phyloP scores from a whole-genome alignment of 805 yeast genomes.

The Tetrapisispora taiwanensis region DNA sequence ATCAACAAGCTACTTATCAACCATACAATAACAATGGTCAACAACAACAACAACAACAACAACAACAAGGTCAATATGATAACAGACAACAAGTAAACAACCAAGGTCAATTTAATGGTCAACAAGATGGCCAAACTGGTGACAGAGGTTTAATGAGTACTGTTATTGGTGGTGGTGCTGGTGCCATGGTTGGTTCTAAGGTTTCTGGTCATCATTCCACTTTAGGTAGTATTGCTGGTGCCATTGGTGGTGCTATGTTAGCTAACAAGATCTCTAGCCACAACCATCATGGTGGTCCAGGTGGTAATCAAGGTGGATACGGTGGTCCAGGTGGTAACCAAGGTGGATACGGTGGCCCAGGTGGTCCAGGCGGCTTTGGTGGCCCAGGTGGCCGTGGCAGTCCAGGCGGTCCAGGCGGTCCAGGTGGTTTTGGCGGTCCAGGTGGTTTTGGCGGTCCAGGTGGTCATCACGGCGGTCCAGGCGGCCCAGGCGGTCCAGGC shows the following conservation, averaged over 20 bases:
- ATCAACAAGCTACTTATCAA: constrained; percentile 31
- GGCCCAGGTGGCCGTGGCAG: constrained; percentile 16
- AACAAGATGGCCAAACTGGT: constrained; percentile 20
- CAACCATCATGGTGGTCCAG: neutral
- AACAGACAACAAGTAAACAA: neutral
- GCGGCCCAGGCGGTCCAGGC: constrained; percentile 16
- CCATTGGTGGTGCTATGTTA: constrained; percentile 43
- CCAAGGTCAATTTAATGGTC: constrained; percentile 1
- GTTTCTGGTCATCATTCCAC: constrained; percentile 20
- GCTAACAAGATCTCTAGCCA: constrained; percentile 34
- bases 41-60: constrained; percentile 15
- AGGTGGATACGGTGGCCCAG: constrained; percentile 9
- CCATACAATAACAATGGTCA: constrained; percentile 13
- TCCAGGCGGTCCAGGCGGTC: constrained; percentile 9
- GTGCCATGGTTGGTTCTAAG: constrained; percentile 43
- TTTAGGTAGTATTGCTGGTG: constrained; percentile 42
- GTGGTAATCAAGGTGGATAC: constrained; percentile 9
- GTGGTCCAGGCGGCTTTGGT: constrained; percentile 10
- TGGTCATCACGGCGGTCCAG: constrained; percentile 9
- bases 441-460: constrained; percentile 5
- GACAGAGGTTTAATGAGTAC: constrained; percentile 8
- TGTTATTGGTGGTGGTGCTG: constrained; percentile 43
- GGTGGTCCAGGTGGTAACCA: constrained; percentile 5
- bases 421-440: constrained; percentile 6
- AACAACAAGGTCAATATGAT: constrained; percentile 13